Evolutionary conservation across 2,329 filamentous ascomycete genomes (phyloP), one percentile per base, ranked within the genome.

Genomic region (Aspergillus transmontanensis): DNA sequence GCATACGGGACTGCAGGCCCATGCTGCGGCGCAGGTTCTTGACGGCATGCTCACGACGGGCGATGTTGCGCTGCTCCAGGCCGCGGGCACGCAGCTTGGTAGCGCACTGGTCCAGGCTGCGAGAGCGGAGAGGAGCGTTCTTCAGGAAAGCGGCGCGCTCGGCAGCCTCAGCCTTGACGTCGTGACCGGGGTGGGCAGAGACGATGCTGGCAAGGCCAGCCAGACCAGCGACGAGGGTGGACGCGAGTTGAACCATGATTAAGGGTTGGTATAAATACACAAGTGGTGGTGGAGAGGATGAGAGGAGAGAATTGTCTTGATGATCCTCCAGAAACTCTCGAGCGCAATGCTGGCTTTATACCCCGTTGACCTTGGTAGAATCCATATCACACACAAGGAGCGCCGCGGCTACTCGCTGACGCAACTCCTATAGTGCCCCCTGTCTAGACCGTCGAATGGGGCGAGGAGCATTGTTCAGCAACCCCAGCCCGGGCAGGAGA

Each of bases 171-270:
- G 83, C 75, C 50, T 74, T 74, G 45, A 83, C 64, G 58, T 85
- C 79, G 64, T 85, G 83, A 64, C 83, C 83, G 1, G 83, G 83
- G 63, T 86, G 82, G 23, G 81, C 81, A 23, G 68, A 70, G 21
- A 66, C 72, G 51, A 74, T 26, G 62, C 64, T 67, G 32, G 70
- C 64, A 21, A 77, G 66, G 54, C 70, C 68, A 36, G 69, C 58
- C 39, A 74, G 62, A 51, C 71, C 69, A 30, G 70, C 57, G 9
- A 70, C 57, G 21, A 75, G 41, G 43, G 67, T 61, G 57, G 72
- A 68, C 32, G 55, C 41, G 48, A 68, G 57, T 26, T 58, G 64
- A 28, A 69, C 65, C 65, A 68, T 69, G 12, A 26, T 64, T 57
- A 39, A 43, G 32, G n/a, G 11, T 26, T 21, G 39, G 26, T 48